Base-by-base conservation (phyloP, 768 basidiomycete genomes). In the Ramaria rubella region DNA sequence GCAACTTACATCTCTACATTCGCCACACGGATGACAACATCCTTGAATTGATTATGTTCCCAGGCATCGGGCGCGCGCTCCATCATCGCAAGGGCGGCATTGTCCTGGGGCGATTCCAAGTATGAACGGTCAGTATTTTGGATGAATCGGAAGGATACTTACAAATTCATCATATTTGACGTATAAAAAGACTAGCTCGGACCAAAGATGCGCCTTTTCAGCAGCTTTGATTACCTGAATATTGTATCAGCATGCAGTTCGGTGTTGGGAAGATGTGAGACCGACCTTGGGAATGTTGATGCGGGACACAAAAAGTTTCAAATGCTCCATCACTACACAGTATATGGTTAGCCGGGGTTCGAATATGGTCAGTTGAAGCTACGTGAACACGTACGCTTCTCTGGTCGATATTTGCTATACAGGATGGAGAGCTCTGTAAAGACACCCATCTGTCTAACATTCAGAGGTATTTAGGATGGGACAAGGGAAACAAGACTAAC, bases 21-120 rank as follows among this genome's bases (percentile, higher is more conserved):
- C 48, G 96, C 95, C 21, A 89, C 94, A 58, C 94, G 90, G 66
- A 97, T 90, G 55, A 96, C 81, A 57, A 96, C 86, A 63, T 98
- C 96, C 79, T 98, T 98, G 85, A 99, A 99, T 70, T 97, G 95
- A 65, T 92, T 94, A 75, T 99, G 96, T 57, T 99, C 96, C 94
- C 94, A 99, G 49, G 94, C 93, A 70, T 96, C 93, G n/a, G 91
- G 82, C 1, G 96, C 90, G 19, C 94, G 87, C 70, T 99, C 96
- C 69, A 98, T 97, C 94, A 98, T 99, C 4, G 94, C 92, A 62
- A 98, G 77, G 34, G 95, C 91, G 30, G 96, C 95, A 66, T 99
- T 98, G 69, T 98, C 96, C 83, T 92, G 49, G 7, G 34, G 33
- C 14, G 30, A 27, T 31, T 5, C 17, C 61, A 43, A 58, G 38